Conservation (phyloP, 352 stramenopile genomes). For the Pythium myriotylum region DNA sequence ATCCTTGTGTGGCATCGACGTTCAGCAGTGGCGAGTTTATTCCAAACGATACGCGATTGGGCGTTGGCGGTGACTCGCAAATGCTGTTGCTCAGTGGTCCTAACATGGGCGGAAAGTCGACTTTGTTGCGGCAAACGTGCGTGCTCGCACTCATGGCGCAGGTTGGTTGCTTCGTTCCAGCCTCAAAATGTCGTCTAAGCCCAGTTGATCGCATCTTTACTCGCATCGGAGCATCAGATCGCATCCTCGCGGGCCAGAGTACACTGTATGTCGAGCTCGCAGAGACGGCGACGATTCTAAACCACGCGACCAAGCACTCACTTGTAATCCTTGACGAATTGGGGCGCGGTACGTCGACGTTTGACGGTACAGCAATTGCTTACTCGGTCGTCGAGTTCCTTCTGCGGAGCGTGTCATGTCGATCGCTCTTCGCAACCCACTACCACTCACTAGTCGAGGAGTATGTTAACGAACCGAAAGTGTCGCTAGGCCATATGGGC, state of each 20-base stretch:
- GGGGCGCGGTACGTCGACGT: conserved; percentile 97
- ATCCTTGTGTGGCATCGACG: conserved; percentile 93
- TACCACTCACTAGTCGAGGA: conserved; percentile 96
- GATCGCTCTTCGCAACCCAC: conserved; percentile 99
- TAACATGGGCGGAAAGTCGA: conserved; percentile 99
- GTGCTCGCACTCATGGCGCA: conserved; percentile 98
- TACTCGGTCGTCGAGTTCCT: conserved; percentile 96
- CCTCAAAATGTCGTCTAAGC: conserved; percentile 92
- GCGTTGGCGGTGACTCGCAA: conserved; percentile 55
- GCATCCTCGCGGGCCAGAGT: conserved; percentile 97
- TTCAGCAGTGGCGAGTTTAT: conserved; percentile 93
- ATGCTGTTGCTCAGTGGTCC: conserved; percentile 96
- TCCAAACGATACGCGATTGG: conserved; percentile 95
- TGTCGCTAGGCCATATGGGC: conserved; percentile 81
- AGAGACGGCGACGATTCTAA: conserved; percentile 97
- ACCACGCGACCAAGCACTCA: conserved; percentile 94
- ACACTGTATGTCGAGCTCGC: conserved; percentile 99
- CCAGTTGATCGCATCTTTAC: conserved; percentile 99
- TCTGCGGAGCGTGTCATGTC: conserved; percentile 83
- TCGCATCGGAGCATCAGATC: conserved; percentile 97
- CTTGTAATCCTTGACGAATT: conserved; percentile 99
- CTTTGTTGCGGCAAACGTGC: conserved; percentile 97
- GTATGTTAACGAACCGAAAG: conserved; percentile 60
- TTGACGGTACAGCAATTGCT: conserved; percentile 98
- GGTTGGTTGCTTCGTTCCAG: conserved; percentile 99